Evolutionary conservation across 139 green algal genomes (phyloP).

Genomic region (Chlorella sp.): DNA sequence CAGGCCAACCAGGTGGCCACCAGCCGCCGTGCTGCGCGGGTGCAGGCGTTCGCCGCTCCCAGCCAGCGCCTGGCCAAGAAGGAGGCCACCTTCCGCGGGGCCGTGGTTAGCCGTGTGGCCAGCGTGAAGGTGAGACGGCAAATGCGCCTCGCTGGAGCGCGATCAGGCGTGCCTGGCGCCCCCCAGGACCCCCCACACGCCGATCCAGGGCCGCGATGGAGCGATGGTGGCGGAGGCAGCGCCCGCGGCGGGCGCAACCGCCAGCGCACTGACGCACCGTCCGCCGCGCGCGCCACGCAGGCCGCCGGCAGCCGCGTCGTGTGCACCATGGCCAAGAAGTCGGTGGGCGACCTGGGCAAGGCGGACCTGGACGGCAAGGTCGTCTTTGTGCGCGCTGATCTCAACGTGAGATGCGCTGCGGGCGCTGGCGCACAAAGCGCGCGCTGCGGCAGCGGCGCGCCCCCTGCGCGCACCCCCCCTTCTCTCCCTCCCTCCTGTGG

Average conservation of each 20-base stretch:
- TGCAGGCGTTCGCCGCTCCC: not conserved
- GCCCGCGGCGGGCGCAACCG: not conserved
- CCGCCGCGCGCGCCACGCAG: slow-evolving; percentile 16
- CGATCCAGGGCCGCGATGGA: not conserved
- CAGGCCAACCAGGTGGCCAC: not conserved
- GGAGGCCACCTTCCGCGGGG: slow-evolving; percentile 10
- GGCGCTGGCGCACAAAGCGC: not conserved
- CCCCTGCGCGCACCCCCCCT: too few relatives aligned
- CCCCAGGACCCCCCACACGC: not conserved
- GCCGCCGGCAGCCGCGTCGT: slow-evolving; percentile 33
- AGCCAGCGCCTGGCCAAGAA: slow-evolving; percentile 14
- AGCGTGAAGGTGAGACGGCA: slow-evolving; percentile 17
- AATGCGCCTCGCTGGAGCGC: not conserved
- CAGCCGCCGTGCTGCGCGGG: not conserved
- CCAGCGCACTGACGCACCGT: too few relatives aligned
- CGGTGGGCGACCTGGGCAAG: slow-evolving; percentile 82
- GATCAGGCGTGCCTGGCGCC: not conserved
- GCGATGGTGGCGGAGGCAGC: not conserved
- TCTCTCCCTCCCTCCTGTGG: not conserved
- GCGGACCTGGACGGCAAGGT: slow-evolving; percentile 95
- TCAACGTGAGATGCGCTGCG: slow-evolving; percentile 74
- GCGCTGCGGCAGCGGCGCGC: too few relatives aligned
- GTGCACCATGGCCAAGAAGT: slow-evolving; percentile 49
- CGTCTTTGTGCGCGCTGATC: slow-evolving; percentile 83
- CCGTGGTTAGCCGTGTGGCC: slow-evolving; percentile 20